Base-by-base conservation (phyloP, 1,284 basidiomycete genomes). In the Hymenochaete sp. region DNA sequence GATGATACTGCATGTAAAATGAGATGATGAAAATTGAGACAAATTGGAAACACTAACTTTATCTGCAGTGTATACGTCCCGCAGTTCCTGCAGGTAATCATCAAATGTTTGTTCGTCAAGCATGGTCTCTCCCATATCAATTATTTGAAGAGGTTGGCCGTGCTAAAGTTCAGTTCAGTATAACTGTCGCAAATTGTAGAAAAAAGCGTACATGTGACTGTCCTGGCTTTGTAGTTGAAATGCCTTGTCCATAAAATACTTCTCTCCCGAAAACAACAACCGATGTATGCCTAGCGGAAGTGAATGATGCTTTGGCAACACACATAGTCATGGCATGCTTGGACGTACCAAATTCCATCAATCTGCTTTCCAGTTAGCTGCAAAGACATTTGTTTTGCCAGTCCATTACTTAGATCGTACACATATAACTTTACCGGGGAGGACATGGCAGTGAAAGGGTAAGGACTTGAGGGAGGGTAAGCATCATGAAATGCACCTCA, bases 201-300 rank as follows among this genome's bases (percentile, higher is more conserved):
- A n/a, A n/a, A n/a, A n/a, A n/a, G n/a, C 79, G 49, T 58, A 86
- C 86, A 67, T 90, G 87, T 5, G 89, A 89, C 53, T 67, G 68
- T 10, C 89, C 89, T 0, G 90, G 90, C 4, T 53, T 52, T 0
- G 78, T 73, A 21, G 70, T 68, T 55, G 57, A 64, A 46, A 96
- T 90, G 5, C 92, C 93, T 56, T 82, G 87, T 1, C 92, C 92
- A 59, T 92, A 96, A 57, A 88, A 93, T 39, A 89, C 70, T 59
- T 96, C 93, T 55, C 79, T 80, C 2, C 79, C 79, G 61, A 80
- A 93, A 1, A 82, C 84, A 36, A 96, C 90, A 24, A 96, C 76
- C 18, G 84, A 89, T 0, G 92, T 93, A 64, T 96, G 89, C 85
- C 84, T 87, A 52, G 42, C 40, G 31, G 31, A 38, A 10, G 39